phyloP scores from a whole-genome alignment of 352 stramenopile genomes.

The Pseudoperonospora humuli region DNA sequence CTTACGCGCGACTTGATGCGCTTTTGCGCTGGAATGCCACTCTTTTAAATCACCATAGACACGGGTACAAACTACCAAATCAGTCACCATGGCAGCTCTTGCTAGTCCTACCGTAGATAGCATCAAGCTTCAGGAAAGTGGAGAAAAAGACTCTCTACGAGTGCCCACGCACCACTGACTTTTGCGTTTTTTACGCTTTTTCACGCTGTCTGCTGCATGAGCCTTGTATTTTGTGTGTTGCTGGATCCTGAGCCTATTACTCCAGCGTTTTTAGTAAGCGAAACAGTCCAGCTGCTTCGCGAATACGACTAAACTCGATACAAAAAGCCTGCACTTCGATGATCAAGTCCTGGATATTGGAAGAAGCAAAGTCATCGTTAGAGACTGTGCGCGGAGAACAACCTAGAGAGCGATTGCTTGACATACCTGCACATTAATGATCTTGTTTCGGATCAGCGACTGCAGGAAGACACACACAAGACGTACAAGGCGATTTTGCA shows the following conservation, averaged over 20 bases:
- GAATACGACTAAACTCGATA: constrained; percentile 98
- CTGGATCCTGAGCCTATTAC: constrained; percentile 49
- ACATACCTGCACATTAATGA: constrained; percentile 95
- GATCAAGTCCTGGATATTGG: constrained; percentile 88
- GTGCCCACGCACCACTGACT: constrained; percentile 15
- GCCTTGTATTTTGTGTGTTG: constrained; percentile 18
- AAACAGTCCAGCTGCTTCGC: constrained; percentile 94
- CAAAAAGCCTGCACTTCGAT: constrained; percentile 99
- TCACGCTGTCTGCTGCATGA: constrained; percentile 15
- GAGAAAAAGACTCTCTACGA: constrained; percentile 20
- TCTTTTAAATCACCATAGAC: constrained; percentile 37
- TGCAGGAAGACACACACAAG: constrained; percentile 98
- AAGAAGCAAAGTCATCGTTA: constrained; percentile 17
- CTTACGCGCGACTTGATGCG: constrained; percentile 79
- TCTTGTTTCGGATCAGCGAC: constrained; percentile 97
- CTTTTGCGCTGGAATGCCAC: constrained; percentile 54
- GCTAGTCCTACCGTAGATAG: constrained; percentile 6
- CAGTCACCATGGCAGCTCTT: background rate
- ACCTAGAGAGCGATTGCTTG: background rate
- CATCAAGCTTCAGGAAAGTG: constrained; percentile 2
- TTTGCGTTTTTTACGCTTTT: constrained; percentile 15
- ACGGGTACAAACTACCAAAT: background rate
- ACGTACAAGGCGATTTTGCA: constrained; percentile 94
- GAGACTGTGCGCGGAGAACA: background rate
- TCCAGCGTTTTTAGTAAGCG: constrained; percentile 95